These are phyloP conservation scores for Mucor racemosus DNA, from an alignment of 371 early-diverging fungal species.

Conservation along the genomic window DNA sequence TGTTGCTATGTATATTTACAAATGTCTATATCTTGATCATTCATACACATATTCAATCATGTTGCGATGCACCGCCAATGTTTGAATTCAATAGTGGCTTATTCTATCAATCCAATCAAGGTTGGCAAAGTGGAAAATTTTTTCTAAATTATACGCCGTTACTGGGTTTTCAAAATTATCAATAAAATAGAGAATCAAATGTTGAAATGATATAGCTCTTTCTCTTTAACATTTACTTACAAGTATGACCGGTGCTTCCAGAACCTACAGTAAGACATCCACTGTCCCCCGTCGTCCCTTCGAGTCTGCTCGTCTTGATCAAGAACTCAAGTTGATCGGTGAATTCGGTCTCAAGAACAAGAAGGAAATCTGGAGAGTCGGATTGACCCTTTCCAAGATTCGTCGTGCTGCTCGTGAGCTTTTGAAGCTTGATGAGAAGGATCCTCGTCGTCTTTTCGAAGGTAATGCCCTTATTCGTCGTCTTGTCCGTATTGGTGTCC, in stretches of 20 bases:
- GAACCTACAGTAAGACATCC: slow-evolving; percentile 89
- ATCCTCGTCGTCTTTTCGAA: slow-evolving; percentile 98
- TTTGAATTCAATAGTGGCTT: not conserved
- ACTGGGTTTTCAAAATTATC: slow-evolving; percentile 10
- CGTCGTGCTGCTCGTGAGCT: slow-evolving; percentile 99
- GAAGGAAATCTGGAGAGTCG: slow-evolving; percentile 99
- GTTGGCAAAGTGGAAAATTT: slow-evolving; percentile 9
- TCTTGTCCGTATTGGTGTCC: slow-evolving; percentile 97
- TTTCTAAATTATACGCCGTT: not conserved
- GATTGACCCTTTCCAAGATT: slow-evolving; percentile 97
- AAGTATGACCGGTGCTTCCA: slow-evolving; percentile 54
- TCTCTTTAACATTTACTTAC: slow-evolving; percentile 31
- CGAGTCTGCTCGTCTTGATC: slow-evolving; percentile 98
- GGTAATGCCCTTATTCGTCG: slow-evolving; percentile 99
- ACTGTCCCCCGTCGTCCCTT: slow-evolving; percentile 99
- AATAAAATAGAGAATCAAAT: slow-evolving; percentile 12
- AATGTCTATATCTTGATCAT: not conserved
- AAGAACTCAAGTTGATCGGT: slow-evolving; percentile 98
- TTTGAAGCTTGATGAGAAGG: slow-evolving; percentile 96
- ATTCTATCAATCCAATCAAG: slow-evolving; percentile 7
- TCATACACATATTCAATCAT: not conserved
- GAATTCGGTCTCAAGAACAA: slow-evolving; percentile 99
- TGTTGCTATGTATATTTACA: not conserved
- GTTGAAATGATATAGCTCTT: slow-evolving; percentile 17
- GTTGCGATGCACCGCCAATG: not conserved